Conservation (phyloP, 108 stramenopile species). For the Conticribra guillardii region DNA sequence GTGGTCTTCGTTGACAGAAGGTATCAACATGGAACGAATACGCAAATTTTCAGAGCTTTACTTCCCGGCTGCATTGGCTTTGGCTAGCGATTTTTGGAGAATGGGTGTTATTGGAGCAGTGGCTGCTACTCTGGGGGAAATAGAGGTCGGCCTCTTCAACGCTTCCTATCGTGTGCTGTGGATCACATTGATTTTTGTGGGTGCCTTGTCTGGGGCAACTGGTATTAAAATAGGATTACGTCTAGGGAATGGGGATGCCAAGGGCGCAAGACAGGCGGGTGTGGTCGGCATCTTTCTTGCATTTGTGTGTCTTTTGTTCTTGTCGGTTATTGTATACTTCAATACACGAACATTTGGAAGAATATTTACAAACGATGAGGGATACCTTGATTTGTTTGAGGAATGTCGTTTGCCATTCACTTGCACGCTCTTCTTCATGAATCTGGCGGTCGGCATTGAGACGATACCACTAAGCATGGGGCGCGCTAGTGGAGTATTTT, state of each 20-base stretch:
- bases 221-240: slow-evolving; percentile 40
- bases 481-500: slow-evolving; percentile 70
- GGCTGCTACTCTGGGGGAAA: slow-evolving; percentile 73
- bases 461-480: slow-evolving; percentile 81
- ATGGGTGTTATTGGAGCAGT: slow-evolving; percentile 75
- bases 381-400: slow-evolving; percentile 71
- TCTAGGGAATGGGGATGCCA: slow-evolving; percentile 54
- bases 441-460: slow-evolving; percentile 77
- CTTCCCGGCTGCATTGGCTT: slow-evolving; percentile 72
- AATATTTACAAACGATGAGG: slow-evolving; percentile 76
- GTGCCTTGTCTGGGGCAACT: slow-evolving; percentile 61
- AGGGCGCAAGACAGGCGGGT: slow-evolving; percentile 68
- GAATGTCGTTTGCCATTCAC: slow-evolving; percentile 62
- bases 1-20: slow-evolving; percentile 29
- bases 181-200: slow-evolving; percentile 78
- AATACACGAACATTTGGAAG: slow-evolving; percentile 61
- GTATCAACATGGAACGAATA: slow-evolving; percentile 67
- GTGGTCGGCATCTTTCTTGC: slow-evolving; percentile 57
- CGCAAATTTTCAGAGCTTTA: slow-evolving; percentile 68
- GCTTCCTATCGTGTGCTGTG: slow-evolving; percentile 88
- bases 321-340: slow-evolving; percentile 52
- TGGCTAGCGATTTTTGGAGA: slow-evolving; percentile 84
- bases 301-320: slow-evolving; percentile 34
- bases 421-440: slow-evolving; percentile 76
- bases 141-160: slow-evolving; percentile 84